Base-by-base conservation (phyloP, 805 yeast genomes). In the Candida ponderosae region DNA sequence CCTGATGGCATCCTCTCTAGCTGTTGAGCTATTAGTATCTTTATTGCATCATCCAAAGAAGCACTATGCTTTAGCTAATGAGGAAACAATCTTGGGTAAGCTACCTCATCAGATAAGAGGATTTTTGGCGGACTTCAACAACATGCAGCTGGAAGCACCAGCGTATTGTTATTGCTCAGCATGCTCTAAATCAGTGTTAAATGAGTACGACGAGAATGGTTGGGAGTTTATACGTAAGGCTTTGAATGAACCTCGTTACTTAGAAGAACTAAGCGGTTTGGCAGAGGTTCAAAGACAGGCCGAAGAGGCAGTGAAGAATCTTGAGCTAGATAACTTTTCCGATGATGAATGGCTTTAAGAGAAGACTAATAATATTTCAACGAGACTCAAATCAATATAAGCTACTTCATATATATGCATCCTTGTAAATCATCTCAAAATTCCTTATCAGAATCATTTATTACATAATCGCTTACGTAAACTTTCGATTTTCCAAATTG, bases 91-190 rank as follows among this genome's bases (percentile, higher is more conserved):
- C 0, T 59, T 90, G 18, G 96, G 97, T 0, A 73, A 70, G 2
- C 59, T 79, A 2, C 95, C 96, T 0, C 98, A 90, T 57, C 98
- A 94, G 56, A 65, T 93, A 18, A 68, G 99, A 41, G 98, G 97
- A 0, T 90, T 81, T 52, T 59, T 94, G 26, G 76, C 73, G 47
- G 70, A 68, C 34, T 86, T 80, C 48, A 72, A 72, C 33, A 78
- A 76, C 14, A 54, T 81, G 40, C 81, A 78, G 46, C 64, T 89
- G 18, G 65, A 68, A 41, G 81, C 95, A 0, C 85, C 85, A 2
- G 77, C 79, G 23, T 94, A 83, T 60, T 64, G 69, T 29, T 67
- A 74, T 48, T 93, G 99, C 57, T 81, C 97, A 0, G 98, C 89
- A 0, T 93, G 99, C 50, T 84, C 95, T 1, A 44, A 59, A 0